These are phyloP conservation scores for Diaporthe sp. DNA, from an alignment of 2,329 filamentous ascomycete genomes.

Conservation along the genomic window DNA sequence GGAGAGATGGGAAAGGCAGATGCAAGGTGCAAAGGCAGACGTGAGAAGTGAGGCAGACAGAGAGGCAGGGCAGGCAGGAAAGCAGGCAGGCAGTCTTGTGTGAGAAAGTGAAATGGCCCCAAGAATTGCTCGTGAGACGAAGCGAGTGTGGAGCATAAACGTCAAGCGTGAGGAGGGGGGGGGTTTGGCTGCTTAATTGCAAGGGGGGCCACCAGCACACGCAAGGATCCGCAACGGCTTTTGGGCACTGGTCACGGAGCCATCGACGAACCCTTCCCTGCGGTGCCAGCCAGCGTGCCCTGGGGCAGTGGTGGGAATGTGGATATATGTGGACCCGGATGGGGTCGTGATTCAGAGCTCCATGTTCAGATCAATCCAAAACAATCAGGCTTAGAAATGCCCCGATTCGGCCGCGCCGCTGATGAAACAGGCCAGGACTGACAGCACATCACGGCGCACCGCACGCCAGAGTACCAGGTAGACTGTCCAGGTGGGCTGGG, in stretches of 20 bases:
- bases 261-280: constrained; percentile 15
- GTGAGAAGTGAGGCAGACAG: neutral
- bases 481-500: neutral
- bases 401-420: constrained; percentile 31
- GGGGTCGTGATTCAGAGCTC: constrained; percentile 32
- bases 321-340: constrained; percentile 12
- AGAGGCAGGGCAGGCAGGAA: neutral
- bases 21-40: neutral
- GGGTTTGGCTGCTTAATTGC: constrained; percentile 18
- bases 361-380: constrained; percentile 35
- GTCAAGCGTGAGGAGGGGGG: constrained; percentile 30
- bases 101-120: constrained; percentile 25
- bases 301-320: neutral
- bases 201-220: constrained; percentile 20
- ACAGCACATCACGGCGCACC: constrained; percentile 1
- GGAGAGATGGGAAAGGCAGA: neutral
- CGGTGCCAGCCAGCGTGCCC: constrained; percentile 5
- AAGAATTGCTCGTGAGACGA: constrained; percentile 40
- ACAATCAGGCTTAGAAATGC: constrained; percentile 28
- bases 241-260: constrained; percentile 25
- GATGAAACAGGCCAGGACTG: constrained; percentile 24
- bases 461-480: neutral
- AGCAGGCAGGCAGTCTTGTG: constrained; percentile 4
- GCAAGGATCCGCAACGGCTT: constrained; percentile 21
- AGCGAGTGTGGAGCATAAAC: constrained; percentile 38